A percentile compares a stretch with the other conserved stretches of the same genome.
Conservation (phyloP, 352 stramenopile species). For the Phytophthora tubulina region DNA sequence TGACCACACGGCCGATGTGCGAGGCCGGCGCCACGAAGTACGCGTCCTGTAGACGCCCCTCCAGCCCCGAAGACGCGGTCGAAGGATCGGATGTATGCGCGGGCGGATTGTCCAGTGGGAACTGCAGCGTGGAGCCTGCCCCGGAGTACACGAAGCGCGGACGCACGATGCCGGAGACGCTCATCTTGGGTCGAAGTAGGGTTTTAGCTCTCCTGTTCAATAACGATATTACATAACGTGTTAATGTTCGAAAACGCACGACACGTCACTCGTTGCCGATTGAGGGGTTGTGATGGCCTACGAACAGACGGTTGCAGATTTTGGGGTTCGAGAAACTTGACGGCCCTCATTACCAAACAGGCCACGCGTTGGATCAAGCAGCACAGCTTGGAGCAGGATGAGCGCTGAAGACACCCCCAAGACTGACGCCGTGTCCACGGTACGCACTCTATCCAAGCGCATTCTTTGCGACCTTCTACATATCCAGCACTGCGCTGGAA, state of each 20-base stretch:
- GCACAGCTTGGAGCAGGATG: constrained; percentile 29
- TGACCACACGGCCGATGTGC: constrained; percentile 89
- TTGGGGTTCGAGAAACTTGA: constrained; percentile 20
- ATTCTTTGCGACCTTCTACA: background rate
- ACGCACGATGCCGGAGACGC: constrained; percentile 45
- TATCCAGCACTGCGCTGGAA: constrained; percentile 1
- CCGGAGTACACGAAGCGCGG: constrained; percentile 60
- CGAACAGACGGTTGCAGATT: constrained; percentile 42
- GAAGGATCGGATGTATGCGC: constrained; percentile 3
- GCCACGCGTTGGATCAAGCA: constrained; percentile 39
- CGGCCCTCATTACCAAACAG: constrained; percentile 42
- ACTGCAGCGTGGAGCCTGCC: constrained; percentile 58
- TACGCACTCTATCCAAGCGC: constrained; percentile 11
- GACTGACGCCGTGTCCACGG: constrained; percentile 32
- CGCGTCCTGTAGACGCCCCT: constrained; percentile 43
- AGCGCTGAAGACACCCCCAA: constrained; percentile 37
- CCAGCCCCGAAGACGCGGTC: background rate
- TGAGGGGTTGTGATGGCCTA: constrained; percentile 27
- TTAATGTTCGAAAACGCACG: constrained; percentile 25
- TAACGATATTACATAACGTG: constrained; percentile 4
- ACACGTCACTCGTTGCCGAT: constrained; percentile 60
- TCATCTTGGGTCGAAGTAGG: constrained; percentile 34
- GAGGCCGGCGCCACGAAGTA: constrained; percentile 79
- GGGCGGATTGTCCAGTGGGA: constrained; percentile 45
- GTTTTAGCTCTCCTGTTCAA: constrained; percentile 9